Percentiles rank a stretch among this genome's conserved stretches.
These are phyloP conservation scores for Rhododendron molle DNA, from an alignment of 148 eudicot genomes.

Conservation along the genomic window DNA sequence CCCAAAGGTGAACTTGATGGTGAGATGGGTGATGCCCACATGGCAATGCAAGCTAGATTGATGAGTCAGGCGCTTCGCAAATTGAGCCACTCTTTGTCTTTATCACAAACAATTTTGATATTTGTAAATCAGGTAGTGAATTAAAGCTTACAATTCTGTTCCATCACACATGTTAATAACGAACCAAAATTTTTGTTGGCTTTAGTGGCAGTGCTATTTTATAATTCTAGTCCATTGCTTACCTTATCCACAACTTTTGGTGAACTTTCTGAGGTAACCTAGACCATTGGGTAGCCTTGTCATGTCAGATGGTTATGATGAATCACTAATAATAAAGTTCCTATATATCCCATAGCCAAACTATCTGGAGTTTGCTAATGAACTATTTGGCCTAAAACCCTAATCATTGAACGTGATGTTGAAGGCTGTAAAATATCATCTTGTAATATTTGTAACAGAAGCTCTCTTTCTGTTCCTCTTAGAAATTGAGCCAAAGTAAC, in stretches of 20 bases:
- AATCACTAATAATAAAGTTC: background rate
- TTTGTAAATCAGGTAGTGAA: slow-evolving; percentile 78
- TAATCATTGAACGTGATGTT: background rate
- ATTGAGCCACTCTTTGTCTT: slow-evolving; percentile 88
- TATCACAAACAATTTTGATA: slow-evolving; percentile 76
- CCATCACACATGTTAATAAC: background rate
- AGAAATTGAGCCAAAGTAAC: background rate
- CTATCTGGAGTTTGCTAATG: no score
- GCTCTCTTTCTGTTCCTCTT: background rate
- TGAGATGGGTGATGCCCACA: slow-evolving; percentile 99
- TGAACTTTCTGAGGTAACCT: background rate
- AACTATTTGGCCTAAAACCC: background rate
- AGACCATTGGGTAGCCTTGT: background rate
- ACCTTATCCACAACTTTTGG: background rate
- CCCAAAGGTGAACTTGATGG: slow-evolving; percentile 99
- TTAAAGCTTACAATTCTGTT: background rate
- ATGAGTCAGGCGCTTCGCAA: slow-evolving; percentile 99
- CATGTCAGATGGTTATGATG: background rate
- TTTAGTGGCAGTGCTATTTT: background rate
- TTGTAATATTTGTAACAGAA: background rate
- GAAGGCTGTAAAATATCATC: background rate
- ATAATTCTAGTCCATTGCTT: background rate
- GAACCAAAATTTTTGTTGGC: background rate
- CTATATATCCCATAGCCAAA: no score
- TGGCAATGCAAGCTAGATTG: slow-evolving; percentile 99